phyloP scores from a whole-genome alignment of 352 stramenopile genomes.

The Pythium diclinum region DNA sequence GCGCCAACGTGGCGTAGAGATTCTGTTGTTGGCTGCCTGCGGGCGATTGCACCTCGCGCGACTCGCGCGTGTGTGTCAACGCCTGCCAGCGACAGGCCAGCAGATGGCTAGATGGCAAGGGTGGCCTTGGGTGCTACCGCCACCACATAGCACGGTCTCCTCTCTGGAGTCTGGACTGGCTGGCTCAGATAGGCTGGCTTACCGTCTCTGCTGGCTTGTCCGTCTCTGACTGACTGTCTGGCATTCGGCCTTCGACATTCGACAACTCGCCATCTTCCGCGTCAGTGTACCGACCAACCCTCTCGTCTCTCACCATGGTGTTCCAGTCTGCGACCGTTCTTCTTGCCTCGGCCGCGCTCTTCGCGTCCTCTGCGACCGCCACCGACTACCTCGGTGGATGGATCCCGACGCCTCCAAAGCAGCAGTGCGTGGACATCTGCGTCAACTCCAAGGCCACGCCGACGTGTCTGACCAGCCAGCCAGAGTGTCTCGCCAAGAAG shows the following conservation, averaged over 20 bases:
- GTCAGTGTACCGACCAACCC: constrained; percentile 3
- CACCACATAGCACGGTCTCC: not conserved
- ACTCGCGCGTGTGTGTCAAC: not conserved
- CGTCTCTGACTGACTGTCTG: not conserved
- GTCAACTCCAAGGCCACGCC: constrained; percentile 52
- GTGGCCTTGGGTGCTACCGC: not conserved
- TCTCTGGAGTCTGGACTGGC: not conserved
- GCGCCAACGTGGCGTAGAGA: not conserved
- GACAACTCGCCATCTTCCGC: constrained; percentile 18
- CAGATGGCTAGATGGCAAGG: constrained; percentile 4
- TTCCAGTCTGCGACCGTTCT: constrained; percentile 19
- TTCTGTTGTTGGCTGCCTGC: not conserved
- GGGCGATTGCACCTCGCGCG: not conserved
- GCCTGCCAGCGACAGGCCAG: constrained; percentile 1
- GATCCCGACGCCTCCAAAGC: constrained; percentile 35
- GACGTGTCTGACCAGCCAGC: constrained; percentile 51
- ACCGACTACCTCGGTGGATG: constrained; percentile 64
- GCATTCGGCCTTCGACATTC: constrained; percentile 1
- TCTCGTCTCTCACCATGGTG: constrained; percentile 14
- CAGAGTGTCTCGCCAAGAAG: constrained; percentile 55
- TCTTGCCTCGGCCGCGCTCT: constrained; percentile 5
- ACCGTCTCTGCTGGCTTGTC: not conserved
- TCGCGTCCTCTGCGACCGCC: constrained; percentile 25
- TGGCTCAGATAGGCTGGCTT: not conserved
- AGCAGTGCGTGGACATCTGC: constrained; percentile 75